Conservation (phyloP, 352 stramenopile genomes). For the Phytophthora nicotianae region DNA sequence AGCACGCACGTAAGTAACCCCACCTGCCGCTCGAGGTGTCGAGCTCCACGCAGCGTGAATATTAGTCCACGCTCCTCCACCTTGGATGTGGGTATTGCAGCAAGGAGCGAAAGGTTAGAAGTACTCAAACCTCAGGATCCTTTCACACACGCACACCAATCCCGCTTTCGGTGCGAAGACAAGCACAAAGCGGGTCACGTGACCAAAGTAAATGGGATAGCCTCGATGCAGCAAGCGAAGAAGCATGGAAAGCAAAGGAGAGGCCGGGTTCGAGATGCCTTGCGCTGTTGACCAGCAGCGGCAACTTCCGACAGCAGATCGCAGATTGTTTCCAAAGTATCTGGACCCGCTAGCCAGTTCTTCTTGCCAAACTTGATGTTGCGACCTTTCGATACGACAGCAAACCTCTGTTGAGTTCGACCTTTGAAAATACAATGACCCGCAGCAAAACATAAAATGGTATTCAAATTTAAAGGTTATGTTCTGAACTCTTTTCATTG, state of each 20-base stretch:
- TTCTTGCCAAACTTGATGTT: constrained; percentile 19
- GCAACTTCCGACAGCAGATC: constrained; percentile 24
- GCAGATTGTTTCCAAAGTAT: constrained; percentile 19
- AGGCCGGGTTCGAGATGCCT: constrained; percentile 2
- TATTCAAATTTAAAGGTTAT: constrained; percentile 8
- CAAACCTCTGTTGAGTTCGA: neutral
- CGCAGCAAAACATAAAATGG: neutral
- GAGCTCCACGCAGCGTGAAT: constrained; percentile 11
- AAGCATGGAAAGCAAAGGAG: constrained; percentile 19
- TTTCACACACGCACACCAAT: constrained; percentile 3
- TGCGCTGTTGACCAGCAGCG: constrained; percentile 9
- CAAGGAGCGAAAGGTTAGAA: neutral
- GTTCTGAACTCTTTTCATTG: constrained; percentile 26
- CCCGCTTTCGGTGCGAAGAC: constrained; percentile 23
- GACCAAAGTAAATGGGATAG: constrained; percentile 9
- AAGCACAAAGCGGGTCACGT: neutral
- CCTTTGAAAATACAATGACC: neutral
- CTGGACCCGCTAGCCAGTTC: constrained; percentile 27
- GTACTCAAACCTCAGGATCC: neutral
- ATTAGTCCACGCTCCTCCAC: constrained; percentile 12
- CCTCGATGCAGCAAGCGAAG: constrained; percentile 5
- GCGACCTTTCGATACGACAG: constrained; percentile 8
- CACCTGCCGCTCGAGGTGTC: constrained; percentile 5
- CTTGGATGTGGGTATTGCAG: neutral
- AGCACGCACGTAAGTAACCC: constrained; percentile 14